Base-by-base conservation (phyloP, 1,139 yeast genomes). In the Scheffersomyces quercinus region DNA sequence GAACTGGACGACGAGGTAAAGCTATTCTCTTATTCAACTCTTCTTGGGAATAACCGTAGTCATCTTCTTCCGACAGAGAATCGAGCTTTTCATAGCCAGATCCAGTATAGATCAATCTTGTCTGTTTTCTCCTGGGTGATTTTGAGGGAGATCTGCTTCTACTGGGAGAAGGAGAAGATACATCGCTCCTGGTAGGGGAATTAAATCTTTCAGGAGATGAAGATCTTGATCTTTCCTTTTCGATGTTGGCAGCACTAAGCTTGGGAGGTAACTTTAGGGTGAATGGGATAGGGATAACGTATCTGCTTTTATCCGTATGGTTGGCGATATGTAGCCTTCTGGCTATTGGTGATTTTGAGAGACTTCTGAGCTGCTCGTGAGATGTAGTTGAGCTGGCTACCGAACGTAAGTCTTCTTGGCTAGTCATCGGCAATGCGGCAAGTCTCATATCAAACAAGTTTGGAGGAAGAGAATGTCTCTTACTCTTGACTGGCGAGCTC, bases 201-300 rank as follows among this genome's bases (percentile, higher is more conserved):
- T 47, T 45, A 4, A 53, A 41, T 32, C 58, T 47, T 3, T 38
- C 39, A 2, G 59, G 56, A 9, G 64, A 55, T 4, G 44, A 37
- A 3, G 52, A 44, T 15, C 51, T 34, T 5, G 51, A 43, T n/a
- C 41, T 36, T 9, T 48, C 51, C 32, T 43, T 35, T 8, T 37
- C 43, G 11, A 44, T 39, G 54, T 64, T 65, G 33, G 55, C 58
- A 3, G 65, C 64, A 45, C 73, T 67, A 42, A 73, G 59, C 47
- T 66, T 70, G 3, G 79, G 79, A 2, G 79, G 79, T 36, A 74
- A 54, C 35, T 63, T 63, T 36, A 74, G 55, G 4, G 75, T 66
- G 51, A 73, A 71, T 5, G 79, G 79, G 36, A 74, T 68, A 5
- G 79, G 79, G 30, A 73, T 73, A 5, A 67, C 68, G 47, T 73